phyloP scores from a whole-genome alignment of 495 filamentous ascomycete species.

The Xylaria venustula region DNA sequence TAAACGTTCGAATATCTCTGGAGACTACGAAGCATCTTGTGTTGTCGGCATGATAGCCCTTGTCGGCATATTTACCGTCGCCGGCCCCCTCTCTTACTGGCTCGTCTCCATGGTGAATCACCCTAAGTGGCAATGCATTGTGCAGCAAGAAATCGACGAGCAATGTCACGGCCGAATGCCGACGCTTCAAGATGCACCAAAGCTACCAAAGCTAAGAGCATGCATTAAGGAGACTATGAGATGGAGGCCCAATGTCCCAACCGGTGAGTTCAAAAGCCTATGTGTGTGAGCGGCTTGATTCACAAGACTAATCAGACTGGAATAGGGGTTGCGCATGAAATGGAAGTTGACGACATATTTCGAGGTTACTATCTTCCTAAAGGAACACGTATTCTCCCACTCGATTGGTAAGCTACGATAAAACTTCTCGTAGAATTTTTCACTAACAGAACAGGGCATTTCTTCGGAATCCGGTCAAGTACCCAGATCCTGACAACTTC shows the following conservation, averaged over 20 bases:
- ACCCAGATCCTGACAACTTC: conserved; percentile 51
- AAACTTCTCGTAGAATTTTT: background rate
- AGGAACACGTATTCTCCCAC: conserved; percentile 48
- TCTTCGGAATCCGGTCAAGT: conserved; percentile 43
- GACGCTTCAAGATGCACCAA: conserved; percentile 38
- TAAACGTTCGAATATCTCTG: conserved; percentile 34
- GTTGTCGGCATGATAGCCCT: conserved; percentile 43
- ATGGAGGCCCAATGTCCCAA: conserved; percentile 53
- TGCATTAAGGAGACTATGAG: conserved; percentile 55
- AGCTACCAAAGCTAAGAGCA: conserved; percentile 49
- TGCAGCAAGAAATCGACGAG: conserved; percentile 54
- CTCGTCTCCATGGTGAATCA: conserved; percentile 41
- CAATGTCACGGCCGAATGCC: conserved; percentile 45
- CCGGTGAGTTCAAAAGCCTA: conserved; percentile 27
- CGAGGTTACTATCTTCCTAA: conserved; percentile 45
- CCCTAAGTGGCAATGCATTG: conserved; percentile 37
- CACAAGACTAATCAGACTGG: background rate
- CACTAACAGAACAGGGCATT: conserved; percentile 32
- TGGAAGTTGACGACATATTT: conserved; percentile 44
- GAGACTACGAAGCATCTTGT: conserved; percentile 39
- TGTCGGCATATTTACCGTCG: conserved; percentile 45
- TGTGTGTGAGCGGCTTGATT: background rate
- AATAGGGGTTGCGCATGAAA: conserved; percentile 48
- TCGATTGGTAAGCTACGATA: conserved; percentile 39
- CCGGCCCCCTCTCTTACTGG: conserved; percentile 42